Evolutionary conservation across 495 filamentous ascomycete genomes (phyloP).

Genomic region (Stereocaulon alpinum): DNA sequence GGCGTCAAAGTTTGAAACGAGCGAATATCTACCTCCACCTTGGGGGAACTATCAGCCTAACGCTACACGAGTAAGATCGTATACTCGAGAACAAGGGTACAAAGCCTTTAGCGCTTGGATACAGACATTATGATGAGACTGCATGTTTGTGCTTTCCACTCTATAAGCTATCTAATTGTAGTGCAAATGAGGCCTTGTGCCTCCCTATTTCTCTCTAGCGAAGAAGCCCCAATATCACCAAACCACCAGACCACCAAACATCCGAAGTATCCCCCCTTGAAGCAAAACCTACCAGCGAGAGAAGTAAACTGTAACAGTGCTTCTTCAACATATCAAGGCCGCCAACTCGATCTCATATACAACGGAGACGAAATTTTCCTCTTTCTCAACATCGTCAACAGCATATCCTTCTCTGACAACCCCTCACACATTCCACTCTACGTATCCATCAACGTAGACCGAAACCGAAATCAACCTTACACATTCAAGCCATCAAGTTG

Average conservation of each 20-base stretch:
- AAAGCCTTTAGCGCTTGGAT: not conserved
- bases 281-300: constrained; percentile 6
- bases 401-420: not conserved
- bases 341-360: constrained; percentile 12
- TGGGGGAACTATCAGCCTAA: not conserved
- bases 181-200: not conserved
- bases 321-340: not conserved
- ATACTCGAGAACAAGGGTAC: not conserved
- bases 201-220: not conserved
- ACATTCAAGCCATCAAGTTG: constrained; percentile 1
- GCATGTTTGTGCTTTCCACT: not conserved
- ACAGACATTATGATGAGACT: not conserved
- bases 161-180: not conserved
- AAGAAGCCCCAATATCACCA: not conserved
- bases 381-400: constrained; percentile 4
- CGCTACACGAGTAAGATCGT: not conserved
- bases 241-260: constrained; percentile 3
- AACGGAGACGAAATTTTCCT: constrained; percentile 11
- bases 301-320: not conserved
- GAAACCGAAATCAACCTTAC: not conserved
- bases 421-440: not conserved
- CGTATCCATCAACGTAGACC: not conserved
- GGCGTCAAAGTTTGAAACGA: not conserved
- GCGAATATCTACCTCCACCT: not conserved
- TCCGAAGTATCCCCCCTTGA: not conserved